Evolutionary conservation across 1,284 basidiomycete species (phyloP), one percentile per base, ranked within the genome.

Genomic region (Microbotryum saponariae): DNA sequence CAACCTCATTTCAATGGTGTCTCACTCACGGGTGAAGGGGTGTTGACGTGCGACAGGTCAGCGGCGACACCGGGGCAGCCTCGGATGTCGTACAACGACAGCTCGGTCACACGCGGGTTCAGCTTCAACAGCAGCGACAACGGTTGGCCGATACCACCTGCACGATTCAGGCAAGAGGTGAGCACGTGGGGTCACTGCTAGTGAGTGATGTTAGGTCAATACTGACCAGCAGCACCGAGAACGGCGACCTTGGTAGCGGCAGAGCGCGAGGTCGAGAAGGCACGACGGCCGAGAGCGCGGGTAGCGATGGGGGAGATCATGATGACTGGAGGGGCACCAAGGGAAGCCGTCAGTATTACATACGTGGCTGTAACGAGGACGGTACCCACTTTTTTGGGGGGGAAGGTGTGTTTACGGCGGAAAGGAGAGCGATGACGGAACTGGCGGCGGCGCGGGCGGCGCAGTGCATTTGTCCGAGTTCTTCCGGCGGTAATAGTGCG

Each of bases 11-110:
- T 18, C 37, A 16, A 18, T 42, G 12, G 12, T 42, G 37, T 14
- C 2, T 42, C 8, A 50, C 27, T 27, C 48, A 50, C 27, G 51
- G 25, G 27, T 2, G 25, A 25, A 53, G 82, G 81, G 62, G 91
- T 89, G 78, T 96, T 91, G 74, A 98, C 85, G 80, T 97, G 94
- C 52, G 86, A 87, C 65, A 93, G 85, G 78, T 93, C 90, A 51
- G 89, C 88, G 67, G 89, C 90, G 66, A 97, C 90, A 82, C 90
- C 91, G 66, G 89, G 89, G 33, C 90, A 88, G 70, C 88, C 88
- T 71, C 88, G 86, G 76, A 94, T 91, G 81, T 94, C 91, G 79
- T 91, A 94, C 66, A 93, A 80, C 27, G 76, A 73, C 56, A 78
- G 73, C 52, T 76, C 73, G 51, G 72, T 72, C 25, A 64, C 63